Base-by-base conservation (phyloP, 1,284 basidiomycete genomes). In the Ceratobasidium sp. region DNA sequence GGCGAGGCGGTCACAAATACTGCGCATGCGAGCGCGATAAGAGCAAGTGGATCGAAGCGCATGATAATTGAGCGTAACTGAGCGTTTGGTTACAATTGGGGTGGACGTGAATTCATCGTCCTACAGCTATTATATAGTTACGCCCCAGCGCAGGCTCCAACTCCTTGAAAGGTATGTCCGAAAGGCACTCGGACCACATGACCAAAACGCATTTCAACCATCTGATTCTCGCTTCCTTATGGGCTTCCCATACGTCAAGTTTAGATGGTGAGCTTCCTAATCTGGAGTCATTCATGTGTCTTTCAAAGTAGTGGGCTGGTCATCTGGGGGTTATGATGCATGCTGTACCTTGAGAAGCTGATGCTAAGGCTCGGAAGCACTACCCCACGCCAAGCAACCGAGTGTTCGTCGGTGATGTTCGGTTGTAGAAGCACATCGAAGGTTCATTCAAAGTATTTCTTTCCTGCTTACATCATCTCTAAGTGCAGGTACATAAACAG, bases 1-100 rank as follows among this genome's bases (percentile, higher is more conserved):
- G 71, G 71, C 42, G 44, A 74, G 9, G 71, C 71, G 12, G 23
- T 20, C 26, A 28, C 48, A 15, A 62, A 50, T 6, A 61, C n/a
- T 17, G 38, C 26, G 23, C n/a, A 74, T 33, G 26, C 59, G 2
- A 74, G 26, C 3, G 42, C 6, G 12, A 62, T 28, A 23, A 64
- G 44, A 20, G 26, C 59, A 48, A 40, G 13, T 13, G 44, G 17
- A 12, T 23, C 17, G 13, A 52, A 74, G 59, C 71, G 71, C 71
- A 74, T 74, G 40, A 15, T 57, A 7, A 20, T 57, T 26, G 20
- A 23, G 54, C 54, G n/a, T 57, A 26, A 57, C 4, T 23, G 13
- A 20, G 48, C 2, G 1, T 33, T 33, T 33, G 33, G 33, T 33
- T 33, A 50, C 48, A 20, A 20, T 20, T 7, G 48, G 20, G 48